Conservation (phyloP, 257 asterid species). For the Penstemon newberryi region DNA sequence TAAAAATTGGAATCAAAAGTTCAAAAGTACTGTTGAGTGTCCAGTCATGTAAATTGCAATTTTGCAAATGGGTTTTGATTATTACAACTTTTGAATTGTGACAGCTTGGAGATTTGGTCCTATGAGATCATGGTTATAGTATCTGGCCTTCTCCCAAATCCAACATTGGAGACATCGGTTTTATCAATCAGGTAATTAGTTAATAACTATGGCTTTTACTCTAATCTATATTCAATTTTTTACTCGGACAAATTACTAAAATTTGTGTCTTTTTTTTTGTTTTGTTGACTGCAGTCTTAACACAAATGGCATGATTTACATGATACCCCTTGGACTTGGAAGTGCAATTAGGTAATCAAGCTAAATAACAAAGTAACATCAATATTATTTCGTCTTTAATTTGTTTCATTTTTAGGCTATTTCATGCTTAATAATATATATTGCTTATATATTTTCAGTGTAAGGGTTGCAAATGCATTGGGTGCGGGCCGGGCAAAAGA, state of each 20-base stretch:
- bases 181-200: slow-evolving; percentile 59
- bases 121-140: slow-evolving; percentile 73
- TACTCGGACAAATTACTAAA: not conserved
- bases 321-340: slow-evolving; percentile 77
- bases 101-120: slow-evolving; percentile 78
- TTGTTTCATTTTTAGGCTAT: not conserved
- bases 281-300: slow-evolving; percentile 44
- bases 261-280: not conserved
- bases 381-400: not conserved
- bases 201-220: not conserved
- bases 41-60: too few species aligned
- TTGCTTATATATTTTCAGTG: slow-evolving; percentile 22
- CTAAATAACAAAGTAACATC: not conserved
- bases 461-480: slow-evolving; percentile 65
- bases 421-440: not conserved
- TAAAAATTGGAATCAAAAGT: not conserved
- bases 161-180: slow-evolving; percentile 70
- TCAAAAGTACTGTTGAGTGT: too few species aligned
- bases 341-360: slow-evolving; percentile 59
- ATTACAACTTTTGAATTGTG: not conserved
- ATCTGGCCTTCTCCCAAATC: slow-evolving; percentile 76
- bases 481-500: slow-evolving; percentile 62
- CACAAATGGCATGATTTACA: slow-evolving; percentile 55
- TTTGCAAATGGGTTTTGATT: not conserved
- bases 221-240: not conserved